Evolutionary conservation across 163 green algal species (phyloP), one percentile per base, ranked within the genome.

Genomic region (Volvox carteri): DNA sequence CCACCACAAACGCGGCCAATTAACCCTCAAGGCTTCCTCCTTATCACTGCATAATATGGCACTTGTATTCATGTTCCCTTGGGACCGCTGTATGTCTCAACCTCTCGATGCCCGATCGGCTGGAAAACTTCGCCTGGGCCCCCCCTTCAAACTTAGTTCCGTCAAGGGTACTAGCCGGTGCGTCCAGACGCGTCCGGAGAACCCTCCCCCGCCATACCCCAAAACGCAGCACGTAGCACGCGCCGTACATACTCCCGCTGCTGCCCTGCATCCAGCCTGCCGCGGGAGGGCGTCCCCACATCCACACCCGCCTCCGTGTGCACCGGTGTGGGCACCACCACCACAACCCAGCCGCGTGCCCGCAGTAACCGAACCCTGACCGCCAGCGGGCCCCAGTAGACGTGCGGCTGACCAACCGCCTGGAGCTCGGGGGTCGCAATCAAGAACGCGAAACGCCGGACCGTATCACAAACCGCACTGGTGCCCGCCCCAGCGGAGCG

Each of bases 271-370:
- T 74, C 50, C 58, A 42, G 39, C 11, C 78, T 37, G 21, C 37
- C 39, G 19, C 67, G 35, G 33, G 37, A 50, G 30, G 35, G 35
- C 67, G 67, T 37, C 28, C 4, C 37, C 48, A 19, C n/a, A 23
- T 12, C n/a, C 75, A 21, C 75, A 2, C 33, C 76, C 52, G 6
- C 76, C 35, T 50, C 33, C 77, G 19, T 37, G 23, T 23, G 56
- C 37, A n/a, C 39, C 62, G 12, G 41, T 81, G 87, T n/a, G 18
- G 79, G 62, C 60, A 91, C n/a, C 16, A 75, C 73, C 80, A 90
- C 81, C 58, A 92, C 88, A 25, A 18, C 44, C 88, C 88, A 92
- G 8, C 81, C 81, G 1, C 75, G 78, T 33, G n/a, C n/a, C 33
- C 28, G 1, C 72, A 91, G 78, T 78, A 91, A 58, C 37, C 65